phyloP scores from a whole-genome alignment of 73 alveolate species.

The Symbiodinium natans region DNA sequence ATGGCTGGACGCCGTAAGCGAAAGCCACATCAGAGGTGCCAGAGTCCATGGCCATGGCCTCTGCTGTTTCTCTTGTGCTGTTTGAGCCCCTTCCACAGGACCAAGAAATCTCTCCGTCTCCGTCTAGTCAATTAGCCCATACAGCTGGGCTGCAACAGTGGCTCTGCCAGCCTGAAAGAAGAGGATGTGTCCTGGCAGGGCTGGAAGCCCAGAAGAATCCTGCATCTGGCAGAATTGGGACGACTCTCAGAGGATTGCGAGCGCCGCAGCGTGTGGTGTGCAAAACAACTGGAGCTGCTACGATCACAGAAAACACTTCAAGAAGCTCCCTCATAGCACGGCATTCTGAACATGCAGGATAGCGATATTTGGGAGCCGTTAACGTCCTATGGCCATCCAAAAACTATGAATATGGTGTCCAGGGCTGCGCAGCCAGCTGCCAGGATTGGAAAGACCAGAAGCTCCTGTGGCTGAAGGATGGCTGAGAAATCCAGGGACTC shows the following conservation, averaged over 20 bases:
- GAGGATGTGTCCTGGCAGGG: constrained; percentile 64
- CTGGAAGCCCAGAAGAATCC: constrained; percentile 28
- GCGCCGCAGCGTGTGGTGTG: too few species aligned
- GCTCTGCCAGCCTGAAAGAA: constrained; percentile 58
- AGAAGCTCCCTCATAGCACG: too few species aligned
- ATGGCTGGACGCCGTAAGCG: neutral
- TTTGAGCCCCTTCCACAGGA: neutral
- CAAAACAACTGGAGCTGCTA: too few species aligned
- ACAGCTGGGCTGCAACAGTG: neutral
- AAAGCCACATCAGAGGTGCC: neutral
- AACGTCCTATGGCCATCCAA: neutral
- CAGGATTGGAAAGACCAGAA: constrained; percentile 69
- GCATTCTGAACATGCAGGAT: neutral
- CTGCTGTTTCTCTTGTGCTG: neutral
- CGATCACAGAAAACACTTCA: too few species aligned
- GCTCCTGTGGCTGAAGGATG: constrained; percentile 48
- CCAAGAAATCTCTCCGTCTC: too few species aligned
- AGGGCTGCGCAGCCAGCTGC: constrained; percentile 83
- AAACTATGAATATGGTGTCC: neutral
- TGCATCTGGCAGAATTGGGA: too few species aligned
- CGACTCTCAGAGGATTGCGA: too few species aligned
- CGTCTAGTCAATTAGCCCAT: too few species aligned
- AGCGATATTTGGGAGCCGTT: neutral
- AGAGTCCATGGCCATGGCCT: too few species aligned
- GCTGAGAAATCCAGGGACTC: neutral